Evolutionary conservation across 345 rosid genomes (phyloP), one percentile per base, ranked within the genome.

Genomic region (Camelina laxa): DNA sequence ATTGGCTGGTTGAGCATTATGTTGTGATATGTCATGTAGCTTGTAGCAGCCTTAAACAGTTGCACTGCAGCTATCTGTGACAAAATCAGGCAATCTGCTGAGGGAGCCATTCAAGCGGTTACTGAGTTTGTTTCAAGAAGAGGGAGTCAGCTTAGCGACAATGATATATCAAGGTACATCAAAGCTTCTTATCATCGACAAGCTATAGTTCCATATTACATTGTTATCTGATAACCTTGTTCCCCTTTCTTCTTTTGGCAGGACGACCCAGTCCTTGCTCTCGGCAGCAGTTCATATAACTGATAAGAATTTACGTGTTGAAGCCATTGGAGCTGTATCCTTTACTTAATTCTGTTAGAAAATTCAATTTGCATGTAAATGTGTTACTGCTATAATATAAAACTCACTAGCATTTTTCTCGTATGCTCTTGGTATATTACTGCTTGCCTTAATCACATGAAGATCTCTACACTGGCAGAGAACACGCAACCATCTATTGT

Each of bases 251-350:
- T 73, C 39, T 59, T 57, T 24, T 70, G 74, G 70, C 87, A 94
- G 98, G 84, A 94, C 92, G 22, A 86, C 96, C 75, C 98, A 88
- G 60, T 88, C 97, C 69, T 82, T 94, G 81, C 90, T 94, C 49
- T 87, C 92, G 50, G 98, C 98, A 58, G 90, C 85, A 31, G 85
- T 72, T 81, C 95, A 90, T 85, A 91, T 90, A 80, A 84, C 92
- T 47, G 97, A 94, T 70, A 91, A 90, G 82, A 93, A 83, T 81
- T 65, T 94, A 79, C 92, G 97, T 62, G 70, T 90, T 75, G 98
- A 94, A 84, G 88, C 89, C 71, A 88, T 91, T 66, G 95, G 97
- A 75, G 95, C 97, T 75, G 98, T 91, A 94, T 94, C 96, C 61
- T 72, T 74, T 5, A 49, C 35, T 66, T 50, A 54, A 24, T 44